Evolutionary conservation across 352 stramenopile species (phyloP).

Genomic region (Globisporangium uncinulatum): DNA sequence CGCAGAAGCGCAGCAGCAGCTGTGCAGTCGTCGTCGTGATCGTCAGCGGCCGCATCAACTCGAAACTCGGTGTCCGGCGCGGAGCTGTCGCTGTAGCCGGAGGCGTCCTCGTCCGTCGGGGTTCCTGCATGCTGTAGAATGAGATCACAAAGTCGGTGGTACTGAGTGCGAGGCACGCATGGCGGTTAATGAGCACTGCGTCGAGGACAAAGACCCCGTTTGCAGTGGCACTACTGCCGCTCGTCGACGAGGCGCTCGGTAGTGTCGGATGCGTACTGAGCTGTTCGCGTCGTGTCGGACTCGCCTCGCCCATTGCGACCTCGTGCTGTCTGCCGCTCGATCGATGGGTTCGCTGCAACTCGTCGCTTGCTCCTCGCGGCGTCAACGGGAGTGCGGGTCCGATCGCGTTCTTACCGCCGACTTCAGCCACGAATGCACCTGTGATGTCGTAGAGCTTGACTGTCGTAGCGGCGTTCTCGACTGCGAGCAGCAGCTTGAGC

Average conservation of each 20-base stretch:
- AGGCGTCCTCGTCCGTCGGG: constrained; percentile 7
- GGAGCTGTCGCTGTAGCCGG: no score
- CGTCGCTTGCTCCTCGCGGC: constrained; percentile 9
- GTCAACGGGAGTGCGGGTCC: constrained; percentile 6
- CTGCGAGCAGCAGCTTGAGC: constrained; percentile 53
- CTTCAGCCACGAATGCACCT: constrained; percentile 46
- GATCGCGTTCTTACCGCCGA: constrained; percentile 20
- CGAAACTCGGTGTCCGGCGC: constrained; percentile 20
- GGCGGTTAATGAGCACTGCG: constrained; percentile 55
- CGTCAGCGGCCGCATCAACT: constrained; percentile 37
- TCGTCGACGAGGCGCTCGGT: background rate
- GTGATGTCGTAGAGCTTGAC: constrained; percentile 67
- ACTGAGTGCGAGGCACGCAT: constrained; percentile 56
- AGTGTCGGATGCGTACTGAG: background rate
- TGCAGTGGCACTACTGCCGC: constrained; percentile 1
- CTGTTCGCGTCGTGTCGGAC: background rate
- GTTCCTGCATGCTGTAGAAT: constrained; percentile 77
- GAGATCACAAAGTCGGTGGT: constrained; percentile 77
- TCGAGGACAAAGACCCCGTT: constrained; percentile 57
- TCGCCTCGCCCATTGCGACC: background rate
- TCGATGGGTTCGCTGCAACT: background rate
- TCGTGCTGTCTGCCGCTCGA: no score
- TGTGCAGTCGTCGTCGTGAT: constrained; percentile 63
- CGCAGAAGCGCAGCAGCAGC: constrained; percentile 59
- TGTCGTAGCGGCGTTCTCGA: constrained; percentile 57